Base-by-base conservation (phyloP, 441 rosid species). In the Biscutella auriculata region DNA sequence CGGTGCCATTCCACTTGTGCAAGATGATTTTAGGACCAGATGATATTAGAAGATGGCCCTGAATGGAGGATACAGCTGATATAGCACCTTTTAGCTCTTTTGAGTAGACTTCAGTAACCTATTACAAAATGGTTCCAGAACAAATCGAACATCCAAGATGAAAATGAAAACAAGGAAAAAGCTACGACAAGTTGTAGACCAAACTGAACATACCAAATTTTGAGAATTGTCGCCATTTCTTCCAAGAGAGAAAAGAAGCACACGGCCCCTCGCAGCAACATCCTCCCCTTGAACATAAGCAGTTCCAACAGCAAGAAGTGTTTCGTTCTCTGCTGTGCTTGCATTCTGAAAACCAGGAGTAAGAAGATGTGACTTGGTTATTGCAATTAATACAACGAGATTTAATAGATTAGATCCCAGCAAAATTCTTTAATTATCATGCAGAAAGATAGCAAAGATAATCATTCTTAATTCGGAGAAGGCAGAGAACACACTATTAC, bases 211-310 rank as follows among this genome's bases (percentile, higher is more conserved):
- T 81, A 89, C 99, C 84, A 78, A 53, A 65, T 63, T 77, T 60
- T 82, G 95, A 68, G 88, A 70, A 77, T 76, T 77, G 49, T 87
- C 95, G 10, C 77, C 57, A 65, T 66, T 77, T 76, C 79, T 84
- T 59, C 71, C 87, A 51, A 87, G 43, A 34, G 99, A 85, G 78
- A 73, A 93, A 69, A 93, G 77, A 68, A 93, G 82, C 42, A 93
- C 82, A 34, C 97, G 97, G 29, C 99, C 97, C 72, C 97, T 85
- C 44, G 88, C 97, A 41, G 97, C 99, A 67, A 93, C 99, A 81
- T 89, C 99, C 85, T 93, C 99, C 67, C 99, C 97, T 80, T 93
- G 99, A 65, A 84, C 91, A 62, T 89, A 93, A 29, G 97, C 97
- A 71, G 99, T 93, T 58, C 97, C 99, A 73, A 87, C 65, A 41